Evolutionary conservation across 1,139 yeast species (phyloP).

Genomic region (Debaryomycetaceae sp.): DNA sequence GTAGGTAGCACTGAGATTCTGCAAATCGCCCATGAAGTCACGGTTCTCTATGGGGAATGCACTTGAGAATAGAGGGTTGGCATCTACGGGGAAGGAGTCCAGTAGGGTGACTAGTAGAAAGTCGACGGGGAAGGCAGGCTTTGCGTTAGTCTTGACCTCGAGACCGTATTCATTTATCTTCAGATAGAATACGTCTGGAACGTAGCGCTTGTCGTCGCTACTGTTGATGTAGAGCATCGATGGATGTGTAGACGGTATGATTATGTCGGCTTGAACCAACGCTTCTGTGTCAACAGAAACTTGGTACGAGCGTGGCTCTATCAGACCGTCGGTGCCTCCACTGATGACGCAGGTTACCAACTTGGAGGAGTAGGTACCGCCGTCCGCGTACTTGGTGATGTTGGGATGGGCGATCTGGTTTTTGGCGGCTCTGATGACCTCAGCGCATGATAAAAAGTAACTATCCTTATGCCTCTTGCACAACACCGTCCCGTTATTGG

Average conservation of each 20-base stretch:
- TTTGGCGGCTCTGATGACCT: conserved; percentile 79
- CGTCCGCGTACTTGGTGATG: conserved; percentile 57
- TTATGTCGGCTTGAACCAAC: conserved; percentile 78
- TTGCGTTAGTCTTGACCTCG: conserved; percentile 84
- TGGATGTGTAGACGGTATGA: conserved; percentile 88
- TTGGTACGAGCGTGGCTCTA: conserved; percentile 89
- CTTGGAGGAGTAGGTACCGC: conserved; percentile 77
- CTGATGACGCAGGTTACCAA: conserved; percentile 91
- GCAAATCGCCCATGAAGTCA: conserved; percentile 68
- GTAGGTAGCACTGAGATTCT: conserved; percentile 48
- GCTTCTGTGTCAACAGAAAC: conserved; percentile 88
- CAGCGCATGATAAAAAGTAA: conserved; percentile 82
- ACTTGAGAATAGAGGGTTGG: conserved; percentile 46
- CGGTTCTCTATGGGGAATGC: conserved; percentile 77
- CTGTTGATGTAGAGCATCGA: conserved; percentile 79
- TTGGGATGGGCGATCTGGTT: conserved; percentile 72
- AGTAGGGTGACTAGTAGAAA: conserved; percentile 83
- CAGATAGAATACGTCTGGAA: conserved; percentile 89
- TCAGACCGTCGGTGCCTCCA: conserved; percentile 82
- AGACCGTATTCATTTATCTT: conserved; percentile 85
- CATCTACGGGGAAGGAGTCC: conserved; percentile 83
- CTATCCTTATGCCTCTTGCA: conserved; percentile 93
- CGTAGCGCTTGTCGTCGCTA: conserved; percentile 69
- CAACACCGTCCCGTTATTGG: conserved; percentile 81
- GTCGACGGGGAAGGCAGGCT: conserved; percentile 95